Base-by-base conservation (phyloP, 2,329 filamentous ascomycete species). In the Talaromyces albobiverticillius region DNA sequence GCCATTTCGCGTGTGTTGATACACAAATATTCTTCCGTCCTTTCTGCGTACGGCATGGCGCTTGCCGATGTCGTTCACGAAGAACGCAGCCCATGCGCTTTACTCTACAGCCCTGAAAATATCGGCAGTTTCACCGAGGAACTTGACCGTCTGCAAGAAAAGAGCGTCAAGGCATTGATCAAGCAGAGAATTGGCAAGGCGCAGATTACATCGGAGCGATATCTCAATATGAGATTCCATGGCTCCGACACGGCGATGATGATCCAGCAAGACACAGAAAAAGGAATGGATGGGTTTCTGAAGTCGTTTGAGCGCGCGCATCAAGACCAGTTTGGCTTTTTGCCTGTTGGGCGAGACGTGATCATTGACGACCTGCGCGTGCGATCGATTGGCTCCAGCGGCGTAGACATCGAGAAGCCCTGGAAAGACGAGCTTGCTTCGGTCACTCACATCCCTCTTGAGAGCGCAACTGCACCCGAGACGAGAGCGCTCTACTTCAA, bases 311-410 rank as follows among this genome's bases (percentile, higher is more conserved):
- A 43, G 18, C 29, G 20, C 4, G 45, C 52, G 60, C 90, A 95
- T 65, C 84, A 88, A 46, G 89, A 91, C 64, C 90, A 95, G 64
- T 95, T 95, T 64, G 89, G 89, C 0, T 95, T 95, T 63, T 91
- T 88, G 0, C 77, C 94, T 3, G 18, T 47, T 10, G 88, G 92
- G 52, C 79, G 89, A 52, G 88, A 94, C 60, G 86, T 94, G 45
- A 89, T 94, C 32, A 79, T 95, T 3, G 90, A 94, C 54, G 90
- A 95, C 66, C 87, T 94, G 2, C 83, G 90, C 42, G 88, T 90
- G 5, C 81, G 90, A 41, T 48, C 52, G 13, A 34, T 54, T 16
- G 52, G 52, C 14, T 26, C 29, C 3, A 50, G 47, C 16, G 32
- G 32, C 11, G 47, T 50, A 14, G 47, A 50, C 1, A 16, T 50